Evolutionary conservation across 148 eudicot species (phyloP).

Genomic region (Nepenthes gracilis): DNA sequence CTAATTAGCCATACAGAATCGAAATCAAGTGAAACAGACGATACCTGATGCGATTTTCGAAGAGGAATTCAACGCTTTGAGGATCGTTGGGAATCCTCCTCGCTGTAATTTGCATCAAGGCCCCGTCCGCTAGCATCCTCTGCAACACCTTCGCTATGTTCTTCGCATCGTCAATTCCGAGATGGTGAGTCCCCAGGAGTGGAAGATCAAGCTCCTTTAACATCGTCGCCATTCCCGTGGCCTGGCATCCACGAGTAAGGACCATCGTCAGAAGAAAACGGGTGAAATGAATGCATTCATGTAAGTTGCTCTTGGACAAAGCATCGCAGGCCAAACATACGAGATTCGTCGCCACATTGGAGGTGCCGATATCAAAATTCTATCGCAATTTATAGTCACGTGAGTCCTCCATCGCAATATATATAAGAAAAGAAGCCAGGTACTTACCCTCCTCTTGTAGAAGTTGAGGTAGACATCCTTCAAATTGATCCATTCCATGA

Average conservation of each 20-base stretch:
- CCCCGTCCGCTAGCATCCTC: slow-evolving; percentile 77
- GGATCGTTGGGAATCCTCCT: slow-evolving; percentile 28
- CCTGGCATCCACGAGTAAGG: slow-evolving; percentile 28
- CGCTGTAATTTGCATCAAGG: slow-evolving; percentile 65
- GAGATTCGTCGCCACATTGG: too few relatives aligned
- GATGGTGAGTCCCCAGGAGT: slow-evolving; percentile 80
- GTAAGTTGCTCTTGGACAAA: neutral
- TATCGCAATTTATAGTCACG: neutral
- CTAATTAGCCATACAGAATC: too few relatives aligned
- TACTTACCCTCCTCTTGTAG: slow-evolving; percentile 67
- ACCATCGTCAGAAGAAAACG: neutral
- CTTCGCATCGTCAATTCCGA: slow-evolving; percentile 85
- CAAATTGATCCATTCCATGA: slow-evolving; percentile 94
- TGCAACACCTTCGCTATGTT: slow-evolving; percentile 75
- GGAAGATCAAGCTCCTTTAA: slow-evolving; percentile 59
- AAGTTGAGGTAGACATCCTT: slow-evolving; percentile 84
- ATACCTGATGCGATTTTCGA: slow-evolving; percentile 61
- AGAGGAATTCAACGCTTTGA: slow-evolving; percentile 55
- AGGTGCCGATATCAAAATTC: neutral
- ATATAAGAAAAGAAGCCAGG: too few relatives aligned
- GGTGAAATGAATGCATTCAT: neutral
- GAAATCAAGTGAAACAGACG: neutral
- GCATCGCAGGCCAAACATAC: too few relatives aligned
- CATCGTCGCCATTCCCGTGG: slow-evolving; percentile 90
- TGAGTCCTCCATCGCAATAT: too few relatives aligned